These are phyloP conservation scores for Globisporangium apiculatum DNA, from an alignment of 352 stramenopile genomes.

Conservation along the genomic window DNA sequence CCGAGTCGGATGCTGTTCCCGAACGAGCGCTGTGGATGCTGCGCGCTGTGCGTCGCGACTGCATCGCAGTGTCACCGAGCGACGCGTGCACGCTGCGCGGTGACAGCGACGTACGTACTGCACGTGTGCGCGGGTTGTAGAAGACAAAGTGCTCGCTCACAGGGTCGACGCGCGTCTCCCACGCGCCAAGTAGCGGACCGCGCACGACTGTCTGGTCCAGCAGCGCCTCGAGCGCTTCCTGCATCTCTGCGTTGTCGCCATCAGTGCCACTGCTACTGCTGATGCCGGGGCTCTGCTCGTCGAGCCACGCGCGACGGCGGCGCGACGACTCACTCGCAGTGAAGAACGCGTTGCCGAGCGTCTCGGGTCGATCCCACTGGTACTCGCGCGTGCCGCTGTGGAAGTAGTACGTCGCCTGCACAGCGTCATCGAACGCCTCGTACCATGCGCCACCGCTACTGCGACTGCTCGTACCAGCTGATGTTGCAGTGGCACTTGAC, in stretches of 20 bases:
- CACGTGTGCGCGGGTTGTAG: constrained; percentile 37
- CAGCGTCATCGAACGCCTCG: constrained; percentile 64
- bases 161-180: constrained; percentile 60
- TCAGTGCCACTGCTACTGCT: constrained; percentile 1
- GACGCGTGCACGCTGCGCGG: constrained; percentile 44
- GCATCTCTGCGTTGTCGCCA: constrained; percentile 7
- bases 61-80: constrained; percentile 13
- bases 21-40: constrained; percentile 9
- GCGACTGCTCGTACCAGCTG: not conserved
- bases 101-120: constrained; percentile 49
- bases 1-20: no score
- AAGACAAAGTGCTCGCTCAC: constrained; percentile 66
- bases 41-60: constrained; percentile 16
- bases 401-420: constrained; percentile 70
- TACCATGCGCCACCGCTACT: constrained; percentile 37
- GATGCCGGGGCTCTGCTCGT: constrained; percentile 18
- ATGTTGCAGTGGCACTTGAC: not conserved
- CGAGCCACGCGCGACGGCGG: constrained; percentile 34
- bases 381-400: constrained; percentile 68
- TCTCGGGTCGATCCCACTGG: constrained; percentile 56
- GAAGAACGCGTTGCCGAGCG: constrained; percentile 23
- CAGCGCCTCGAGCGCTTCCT: constrained; percentile 24
- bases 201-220: constrained; percentile 24
- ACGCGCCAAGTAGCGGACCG: constrained; percentile 31
- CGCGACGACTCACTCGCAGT: constrained; percentile 37